Percentiles rank a stretch among this genome's conserved stretches.
Evolutionary conservation across 2,329 filamentous ascomycete genomes (phyloP).

Genomic region (Didymella lethalis): DNA sequence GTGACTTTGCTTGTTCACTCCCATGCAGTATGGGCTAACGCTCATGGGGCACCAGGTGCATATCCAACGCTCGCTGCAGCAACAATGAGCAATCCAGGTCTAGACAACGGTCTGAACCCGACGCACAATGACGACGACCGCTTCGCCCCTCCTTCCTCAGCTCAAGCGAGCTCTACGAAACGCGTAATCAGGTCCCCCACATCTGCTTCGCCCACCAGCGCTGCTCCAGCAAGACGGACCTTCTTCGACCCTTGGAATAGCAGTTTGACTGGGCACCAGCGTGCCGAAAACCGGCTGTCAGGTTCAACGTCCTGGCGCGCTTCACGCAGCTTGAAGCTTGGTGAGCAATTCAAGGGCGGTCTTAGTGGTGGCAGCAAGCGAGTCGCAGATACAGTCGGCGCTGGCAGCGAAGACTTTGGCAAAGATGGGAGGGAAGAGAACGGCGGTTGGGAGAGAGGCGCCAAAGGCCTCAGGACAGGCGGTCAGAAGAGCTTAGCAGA

Average conservation of each 20-base stretch:
- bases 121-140: slow-evolving; percentile 27
- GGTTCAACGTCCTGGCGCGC: slow-evolving; percentile 74
- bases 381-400: slow-evolving; percentile 71
- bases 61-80: slow-evolving; percentile 17
- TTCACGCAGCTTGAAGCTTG: slow-evolving; percentile 73
- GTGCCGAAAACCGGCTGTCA: slow-evolving; percentile 71
- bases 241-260: slow-evolving; percentile 76
- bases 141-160: slow-evolving; percentile 27
- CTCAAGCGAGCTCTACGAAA: slow-evolving; percentile 18
- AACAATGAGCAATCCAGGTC: slow-evolving; percentile 21
- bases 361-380: slow-evolving; percentile 64
- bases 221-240: slow-evolving; percentile 14
- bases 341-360: slow-evolving; percentile 70
- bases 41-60: slow-evolving; percentile 10
- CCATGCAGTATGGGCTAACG: slow-evolving; percentile 27
- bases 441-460: slow-evolving; percentile 60
- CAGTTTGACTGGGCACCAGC: slow-evolving; percentile 79
- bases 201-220: slow-evolving; percentile 14
- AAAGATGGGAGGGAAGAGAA: slow-evolving; percentile 61
- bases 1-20: neutral
- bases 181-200: slow-evolving; percentile 6
- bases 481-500: slow-evolving; percentile 51
- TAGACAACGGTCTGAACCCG: slow-evolving; percentile 10
- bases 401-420: slow-evolving; percentile 65
- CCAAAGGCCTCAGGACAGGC: slow-evolving; percentile 58